A percentile compares a stretch with the other conserved stretches of the same genome.
Evolutionary conservation across 257 asterid genomes (phyloP).

Genomic region (Ophiorrhiza pumila): DNA sequence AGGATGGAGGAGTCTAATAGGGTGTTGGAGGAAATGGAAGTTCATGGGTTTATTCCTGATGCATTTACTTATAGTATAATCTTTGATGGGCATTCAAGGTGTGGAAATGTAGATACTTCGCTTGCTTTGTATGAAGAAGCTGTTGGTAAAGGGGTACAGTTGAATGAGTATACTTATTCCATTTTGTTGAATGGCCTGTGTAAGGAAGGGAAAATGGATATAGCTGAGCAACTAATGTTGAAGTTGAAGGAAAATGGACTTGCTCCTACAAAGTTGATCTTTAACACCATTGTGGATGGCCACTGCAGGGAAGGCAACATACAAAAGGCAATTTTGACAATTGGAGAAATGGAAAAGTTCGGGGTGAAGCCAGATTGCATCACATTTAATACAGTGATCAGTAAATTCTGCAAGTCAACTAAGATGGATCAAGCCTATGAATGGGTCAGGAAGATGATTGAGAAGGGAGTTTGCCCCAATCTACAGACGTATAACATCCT

Average conservation of each 20-base stretch:
- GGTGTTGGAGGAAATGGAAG: slow-evolving; percentile 4
- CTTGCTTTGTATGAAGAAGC: slow-evolving; percentile 5
- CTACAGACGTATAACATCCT: neutral
- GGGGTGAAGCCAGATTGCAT: slow-evolving; percentile 8
- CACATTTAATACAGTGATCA: too few relatives aligned
- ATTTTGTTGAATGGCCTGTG: slow-evolving; percentile 5
- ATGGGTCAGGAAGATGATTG: too few relatives aligned
- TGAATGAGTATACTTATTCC: neutral
- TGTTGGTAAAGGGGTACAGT: neutral
- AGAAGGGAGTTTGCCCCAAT: neutral
- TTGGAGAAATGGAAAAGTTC: neutral
- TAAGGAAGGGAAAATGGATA: too few relatives aligned
- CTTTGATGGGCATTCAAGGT: slow-evolving; percentile 4
- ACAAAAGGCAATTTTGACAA: neutral
- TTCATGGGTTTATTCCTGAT: neutral
- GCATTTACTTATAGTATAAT: neutral
- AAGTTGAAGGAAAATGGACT: neutral
- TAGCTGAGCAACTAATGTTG: neutral
- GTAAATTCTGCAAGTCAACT: too few relatives aligned
- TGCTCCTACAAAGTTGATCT: neutral
- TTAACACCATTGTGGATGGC: too few relatives aligned
- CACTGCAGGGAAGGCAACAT: neutral
- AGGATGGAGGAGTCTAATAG: slow-evolving; percentile 11
- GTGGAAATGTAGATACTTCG: slow-evolving; percentile 4
- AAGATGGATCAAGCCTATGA: too few relatives aligned